Base-by-base conservation (phyloP, 768 basidiomycete species). In the Naganishia vishniacii region DNA sequence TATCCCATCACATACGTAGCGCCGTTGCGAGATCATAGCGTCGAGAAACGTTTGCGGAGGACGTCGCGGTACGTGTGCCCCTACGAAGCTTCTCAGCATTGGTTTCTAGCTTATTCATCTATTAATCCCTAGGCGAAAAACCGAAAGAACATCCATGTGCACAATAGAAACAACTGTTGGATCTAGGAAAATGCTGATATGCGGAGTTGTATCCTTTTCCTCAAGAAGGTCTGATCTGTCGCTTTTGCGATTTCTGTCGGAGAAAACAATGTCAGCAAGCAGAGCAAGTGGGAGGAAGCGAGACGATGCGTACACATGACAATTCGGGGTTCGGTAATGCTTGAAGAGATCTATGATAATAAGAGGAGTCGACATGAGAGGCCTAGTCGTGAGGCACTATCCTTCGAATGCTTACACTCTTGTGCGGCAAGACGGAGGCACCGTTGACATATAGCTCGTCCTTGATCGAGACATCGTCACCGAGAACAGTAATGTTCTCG, bases 381-480 rank as follows among this genome's bases (percentile, higher is more conserved):
- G 29, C 42, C 41, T 25, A 23, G 4, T 4, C 18, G 8, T 56
- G 16, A 28, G 7, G 23, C 31, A 6, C 42, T 28, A 34, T 34
- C 23, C 42, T 3, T 16, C 13, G 32, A 1, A 42, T 23, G 73
- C 75, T 71, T 63, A 76, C 75, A 66, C 74, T 77, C 73, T 77
- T 77, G 73, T 77, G 75, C 26, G 75, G 78, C 48, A 78, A 68
- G 45, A 79, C 78, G 7, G 75, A 76, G 58, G 79, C 80, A 28
- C 79, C 79, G 67, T 79, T 79, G 67, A 80, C 72, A 69, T 75
- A 78, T 16, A 81, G 68, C 69, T 81, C 80, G 65, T 81, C 80
- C 76, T 80, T 80, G 76, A 81, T 78, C 34, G 77, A 75, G 25
- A 80, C 79, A 59, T 81, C 80, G 69, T 81, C 80, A 34, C 80